Conservation (phyloP, 2,329 filamentous ascomycete genomes). For the Zymoseptoria passerinii region DNA sequence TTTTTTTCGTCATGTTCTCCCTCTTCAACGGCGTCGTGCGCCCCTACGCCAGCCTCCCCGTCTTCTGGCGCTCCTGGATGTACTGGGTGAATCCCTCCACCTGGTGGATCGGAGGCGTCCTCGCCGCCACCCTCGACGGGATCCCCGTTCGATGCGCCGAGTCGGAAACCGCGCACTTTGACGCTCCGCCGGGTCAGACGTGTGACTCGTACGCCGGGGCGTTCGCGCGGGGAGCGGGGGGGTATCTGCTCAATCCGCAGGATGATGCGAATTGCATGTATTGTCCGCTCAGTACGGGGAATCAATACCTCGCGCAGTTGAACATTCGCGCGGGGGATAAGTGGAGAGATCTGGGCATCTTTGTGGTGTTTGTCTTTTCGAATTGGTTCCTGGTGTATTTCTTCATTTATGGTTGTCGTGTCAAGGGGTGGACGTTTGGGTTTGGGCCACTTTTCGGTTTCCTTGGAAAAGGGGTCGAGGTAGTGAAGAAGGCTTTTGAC, state of each 20-base stretch:
- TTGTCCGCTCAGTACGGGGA: conserved; percentile 58
- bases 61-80: conserved; percentile 67
- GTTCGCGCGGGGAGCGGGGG: conserved; percentile 48
- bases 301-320: conserved; percentile 56
- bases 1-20: conserved; percentile 72
- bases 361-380: conserved; percentile 59
- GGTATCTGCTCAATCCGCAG: conserved; percentile 56
- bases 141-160: conserved; percentile 38
- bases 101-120: conserved; percentile 64
- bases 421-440: conserved; percentile 63
- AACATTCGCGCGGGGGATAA: conserved; percentile 52
- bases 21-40: conserved; percentile 72
- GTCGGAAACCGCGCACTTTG: conserved; percentile 56
- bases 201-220: conserved; percentile 56
- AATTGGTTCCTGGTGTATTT: conserved; percentile 60
- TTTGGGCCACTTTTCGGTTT: conserved; percentile 49
- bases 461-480: conserved; percentile 35
- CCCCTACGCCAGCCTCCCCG: conserved; percentile 55
- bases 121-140: conserved; percentile 53
- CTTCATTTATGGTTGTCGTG: conserved; percentile 66
- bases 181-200: conserved; percentile 55
- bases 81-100: conserved; percentile 62
- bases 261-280: conserved; percentile 57
- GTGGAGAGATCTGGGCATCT: conserved; percentile 66
- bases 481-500: conserved; percentile 29